A percentile compares a stretch with the other conserved stretches of the same genome.
These are phyloP conservation scores for Penicillium crystallinum DNA, from an alignment of 495 filamentous ascomycete species.

Conservation along the genomic window DNA sequence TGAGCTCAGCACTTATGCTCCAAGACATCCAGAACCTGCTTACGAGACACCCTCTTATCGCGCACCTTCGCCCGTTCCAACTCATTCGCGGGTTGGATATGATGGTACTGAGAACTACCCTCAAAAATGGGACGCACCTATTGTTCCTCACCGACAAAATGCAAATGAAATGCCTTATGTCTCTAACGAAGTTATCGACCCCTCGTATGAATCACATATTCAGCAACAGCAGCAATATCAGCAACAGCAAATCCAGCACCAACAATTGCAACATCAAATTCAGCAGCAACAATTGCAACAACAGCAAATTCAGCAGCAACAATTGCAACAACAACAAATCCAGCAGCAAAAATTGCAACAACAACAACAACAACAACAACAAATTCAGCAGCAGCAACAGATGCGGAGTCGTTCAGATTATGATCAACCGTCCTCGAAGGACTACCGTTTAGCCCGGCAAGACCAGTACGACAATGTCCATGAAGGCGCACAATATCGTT, in stretches of 20 bases:
- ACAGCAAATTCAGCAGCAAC: not conserved
- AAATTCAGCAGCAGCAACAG: not conserved
- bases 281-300: not conserved
- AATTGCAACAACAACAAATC: slow-evolving; percentile 2
- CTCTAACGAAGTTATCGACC: slow-evolving; percentile 14
- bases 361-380: not conserved
- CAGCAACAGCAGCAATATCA: slow-evolving; percentile 4
- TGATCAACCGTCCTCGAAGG: slow-evolving; percentile 22
- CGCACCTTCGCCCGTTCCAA: slow-evolving; percentile 11
- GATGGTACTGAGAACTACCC: slow-evolving; percentile 28
- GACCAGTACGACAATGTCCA: slow-evolving; percentile 18
- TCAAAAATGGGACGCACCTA: slow-evolving; percentile 24
- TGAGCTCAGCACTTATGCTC: slow-evolving; percentile 16
- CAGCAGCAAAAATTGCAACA: not conserved
- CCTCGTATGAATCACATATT: slow-evolving; percentile 21
- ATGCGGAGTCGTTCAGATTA: slow-evolving; percentile 25
- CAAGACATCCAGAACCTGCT: slow-evolving; percentile 20
- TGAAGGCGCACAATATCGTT: slow-evolving; percentile 14
- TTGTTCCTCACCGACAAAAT: slow-evolving; percentile 16
- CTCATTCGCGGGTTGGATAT: slow-evolving; percentile 20
- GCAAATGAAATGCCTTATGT: slow-evolving; percentile 22
- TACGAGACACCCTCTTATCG: slow-evolving; percentile 23
- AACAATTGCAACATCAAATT: not conserved
- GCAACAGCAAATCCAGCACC: not conserved
- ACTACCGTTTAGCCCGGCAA: slow-evolving; percentile 25